Conservation (phyloP, 345 rosid genomes). For the Angophora floribunda region DNA sequence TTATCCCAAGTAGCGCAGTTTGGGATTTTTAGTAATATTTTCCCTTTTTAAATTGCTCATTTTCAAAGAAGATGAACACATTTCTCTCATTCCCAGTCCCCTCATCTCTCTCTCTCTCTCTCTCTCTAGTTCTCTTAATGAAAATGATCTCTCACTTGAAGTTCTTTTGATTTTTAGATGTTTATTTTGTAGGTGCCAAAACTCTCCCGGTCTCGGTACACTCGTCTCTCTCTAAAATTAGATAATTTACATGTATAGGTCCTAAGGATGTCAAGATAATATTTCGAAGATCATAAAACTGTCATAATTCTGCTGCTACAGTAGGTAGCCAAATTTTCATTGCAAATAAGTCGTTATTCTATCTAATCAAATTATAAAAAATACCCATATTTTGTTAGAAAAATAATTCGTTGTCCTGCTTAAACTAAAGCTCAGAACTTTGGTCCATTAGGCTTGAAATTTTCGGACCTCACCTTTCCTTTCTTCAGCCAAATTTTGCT, state of each 20-base stretch:
- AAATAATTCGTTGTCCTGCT: neutral
- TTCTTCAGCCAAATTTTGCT: too few species aligned
- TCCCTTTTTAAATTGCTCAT: neutral
- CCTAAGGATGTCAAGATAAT: neutral
- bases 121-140: neutral
- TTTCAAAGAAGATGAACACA: neutral
- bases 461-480: too few species aligned
- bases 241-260: too few species aligned
- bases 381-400: neutral
- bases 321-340: neutral
- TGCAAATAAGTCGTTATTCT: neutral
- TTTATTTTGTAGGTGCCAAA: too few species aligned
- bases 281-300: neutral
- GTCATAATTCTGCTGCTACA: neutral
- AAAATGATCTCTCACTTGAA: too few species aligned
- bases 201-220: neutral
- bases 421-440: neutral
- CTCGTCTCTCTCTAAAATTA: neutral
- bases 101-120: too few species aligned
- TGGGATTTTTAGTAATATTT: too few species aligned
- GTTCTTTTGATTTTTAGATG: neutral
- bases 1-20: too few species aligned
- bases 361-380: neutral
- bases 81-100: neutral
- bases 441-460: too few species aligned